Evolutionary conservation across 1,284 basidiomycete genomes (phyloP).

Genomic region (Gymnopus androsaceus): DNA sequence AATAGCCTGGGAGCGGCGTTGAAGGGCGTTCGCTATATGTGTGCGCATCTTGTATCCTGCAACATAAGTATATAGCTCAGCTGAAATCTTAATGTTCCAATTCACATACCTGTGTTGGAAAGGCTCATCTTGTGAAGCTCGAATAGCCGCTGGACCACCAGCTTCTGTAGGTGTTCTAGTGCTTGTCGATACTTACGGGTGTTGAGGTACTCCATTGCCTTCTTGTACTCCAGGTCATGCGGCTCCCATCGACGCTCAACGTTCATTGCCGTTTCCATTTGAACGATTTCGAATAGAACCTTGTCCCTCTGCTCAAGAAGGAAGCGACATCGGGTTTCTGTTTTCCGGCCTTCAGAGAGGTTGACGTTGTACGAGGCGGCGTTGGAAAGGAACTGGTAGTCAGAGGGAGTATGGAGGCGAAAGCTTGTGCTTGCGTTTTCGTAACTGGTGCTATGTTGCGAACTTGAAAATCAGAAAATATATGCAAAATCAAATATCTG

Average conservation of each 20-base stretch:
- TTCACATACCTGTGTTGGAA: not conserved
- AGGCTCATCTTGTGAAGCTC: conserved; percentile 21
- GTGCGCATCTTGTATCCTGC: conserved; percentile 30
- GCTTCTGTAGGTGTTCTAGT: conserved; percentile 23
- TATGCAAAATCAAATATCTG: no score
- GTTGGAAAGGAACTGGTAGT: not conserved
- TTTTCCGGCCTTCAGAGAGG: conserved; percentile 2
- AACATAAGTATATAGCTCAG: not conserved
- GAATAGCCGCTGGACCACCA: conserved; percentile 27
- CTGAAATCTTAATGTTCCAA: no score
- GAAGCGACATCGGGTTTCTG: not conserved
- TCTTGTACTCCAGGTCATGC: conserved; percentile 12
- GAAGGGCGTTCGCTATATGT: conserved; percentile 29
- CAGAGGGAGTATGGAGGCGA: not conserved
- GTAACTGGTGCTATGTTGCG: not conserved
- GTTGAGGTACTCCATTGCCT: conserved; percentile 1
- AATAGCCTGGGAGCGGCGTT: conserved; percentile 26
- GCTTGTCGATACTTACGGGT: conserved; percentile 22
- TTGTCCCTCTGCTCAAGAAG: not conserved
- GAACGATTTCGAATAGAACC: conserved; percentile 1
- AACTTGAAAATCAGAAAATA: not conserved
- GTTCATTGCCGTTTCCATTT: conserved; percentile 12
- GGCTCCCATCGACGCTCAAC: conserved; percentile 21
- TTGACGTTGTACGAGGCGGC: conserved; percentile 1
- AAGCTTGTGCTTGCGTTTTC: not conserved